These are phyloP conservation scores for Alternaria sp. DNA, from an alignment of 2,329 filamentous ascomycete genomes.

Conservation along the genomic window DNA sequence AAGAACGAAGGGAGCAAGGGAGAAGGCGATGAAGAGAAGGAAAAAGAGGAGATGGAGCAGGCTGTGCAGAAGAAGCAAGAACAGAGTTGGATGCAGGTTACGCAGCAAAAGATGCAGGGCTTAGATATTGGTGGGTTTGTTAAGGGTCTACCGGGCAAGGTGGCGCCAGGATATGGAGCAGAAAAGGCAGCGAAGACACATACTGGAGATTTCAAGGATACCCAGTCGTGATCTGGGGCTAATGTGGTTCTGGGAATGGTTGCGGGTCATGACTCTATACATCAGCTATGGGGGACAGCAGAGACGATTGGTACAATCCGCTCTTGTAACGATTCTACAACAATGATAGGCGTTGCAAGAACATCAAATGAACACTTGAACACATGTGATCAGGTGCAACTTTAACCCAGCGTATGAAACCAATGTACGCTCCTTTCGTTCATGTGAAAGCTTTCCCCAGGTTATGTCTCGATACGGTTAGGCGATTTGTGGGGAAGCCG, in stretches of 20 bases:
- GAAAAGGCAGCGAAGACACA: conserved; percentile 6
- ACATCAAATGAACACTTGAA: not conserved
- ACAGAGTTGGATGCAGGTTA: conserved; percentile 55
- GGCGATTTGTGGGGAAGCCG: conserved; percentile 32
- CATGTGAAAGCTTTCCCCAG: conserved; percentile 22
- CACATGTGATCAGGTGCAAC: not conserved
- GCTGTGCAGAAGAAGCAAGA: conserved; percentile 57
- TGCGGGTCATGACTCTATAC: not conserved
- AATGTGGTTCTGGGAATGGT: not conserved
- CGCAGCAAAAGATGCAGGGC: conserved; percentile 52
- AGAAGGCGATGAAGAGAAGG: conserved; percentile 37
- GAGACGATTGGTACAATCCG: not conserved
- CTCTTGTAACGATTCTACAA: not conserved
- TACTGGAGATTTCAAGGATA: conserved; percentile 4
- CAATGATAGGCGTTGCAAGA: not conserved
- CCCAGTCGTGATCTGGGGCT: not conserved
- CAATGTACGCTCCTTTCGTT: not conserved
- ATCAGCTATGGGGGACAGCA: not conserved
- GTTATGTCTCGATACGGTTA: conserved; percentile 11
- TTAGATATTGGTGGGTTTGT: conserved; percentile 27
- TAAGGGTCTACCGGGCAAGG: conserved; percentile 11
- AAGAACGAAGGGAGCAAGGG: conserved; percentile 34
- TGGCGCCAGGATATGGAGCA: not conserved
- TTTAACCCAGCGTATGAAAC: not conserved
- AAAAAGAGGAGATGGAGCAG: conserved; percentile 51